Conservation (phyloP, 805 yeast species). For the Pichia insulana region DNA sequence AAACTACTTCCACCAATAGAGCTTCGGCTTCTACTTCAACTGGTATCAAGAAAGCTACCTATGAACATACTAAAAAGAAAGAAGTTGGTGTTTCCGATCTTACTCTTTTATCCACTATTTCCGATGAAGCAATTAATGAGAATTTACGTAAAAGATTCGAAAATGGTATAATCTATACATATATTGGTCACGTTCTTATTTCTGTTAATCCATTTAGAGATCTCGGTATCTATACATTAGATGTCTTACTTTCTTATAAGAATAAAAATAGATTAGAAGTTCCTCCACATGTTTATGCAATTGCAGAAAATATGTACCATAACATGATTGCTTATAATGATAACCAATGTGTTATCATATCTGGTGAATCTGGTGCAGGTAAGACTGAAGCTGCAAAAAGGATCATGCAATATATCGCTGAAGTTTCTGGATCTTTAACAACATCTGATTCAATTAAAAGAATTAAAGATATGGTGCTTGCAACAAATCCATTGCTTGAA, state of each 20-base stretch:
- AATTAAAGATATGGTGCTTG: slow-evolving; percentile 95
- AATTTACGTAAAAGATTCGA: slow-evolving; percentile 83
- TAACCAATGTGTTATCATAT: slow-evolving; percentile 93
- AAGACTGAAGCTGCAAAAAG: slow-evolving; percentile 97
- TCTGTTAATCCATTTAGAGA: slow-evolving; percentile 96
- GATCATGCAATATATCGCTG: slow-evolving; percentile 93
- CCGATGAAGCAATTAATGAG: slow-evolving; percentile 88
- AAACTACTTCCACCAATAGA: slow-evolving; percentile 40
- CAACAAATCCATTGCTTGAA: slow-evolving; percentile 88
- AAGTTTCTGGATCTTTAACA: slow-evolving; percentile 65
- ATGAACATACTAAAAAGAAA: slow-evolving; percentile 78
- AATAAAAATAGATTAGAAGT: slow-evolving; percentile 93
- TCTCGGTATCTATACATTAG: slow-evolving; percentile 86
- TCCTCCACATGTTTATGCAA: slow-evolving; percentile 97
- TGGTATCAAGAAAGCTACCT: slow-evolving; percentile 78
- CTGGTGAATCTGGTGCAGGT: slow-evolving; percentile 98
- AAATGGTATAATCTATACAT: slow-evolving; percentile 85
- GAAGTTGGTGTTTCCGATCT: slow-evolving; percentile 98
- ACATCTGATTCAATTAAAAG: slow-evolving; percentile 65
- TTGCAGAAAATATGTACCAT: slow-evolving; percentile 95
- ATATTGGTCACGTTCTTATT: slow-evolving; percentile 88
- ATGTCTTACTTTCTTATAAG: slow-evolving; percentile 63
- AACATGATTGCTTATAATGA: slow-evolving; percentile 90
- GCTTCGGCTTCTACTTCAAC: slow-evolving; percentile 29
- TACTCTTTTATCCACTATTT: slow-evolving; percentile 77